Conservation (phyloP, 768 basidiomycete species). For the Asterophora lycoperdoides region DNA sequence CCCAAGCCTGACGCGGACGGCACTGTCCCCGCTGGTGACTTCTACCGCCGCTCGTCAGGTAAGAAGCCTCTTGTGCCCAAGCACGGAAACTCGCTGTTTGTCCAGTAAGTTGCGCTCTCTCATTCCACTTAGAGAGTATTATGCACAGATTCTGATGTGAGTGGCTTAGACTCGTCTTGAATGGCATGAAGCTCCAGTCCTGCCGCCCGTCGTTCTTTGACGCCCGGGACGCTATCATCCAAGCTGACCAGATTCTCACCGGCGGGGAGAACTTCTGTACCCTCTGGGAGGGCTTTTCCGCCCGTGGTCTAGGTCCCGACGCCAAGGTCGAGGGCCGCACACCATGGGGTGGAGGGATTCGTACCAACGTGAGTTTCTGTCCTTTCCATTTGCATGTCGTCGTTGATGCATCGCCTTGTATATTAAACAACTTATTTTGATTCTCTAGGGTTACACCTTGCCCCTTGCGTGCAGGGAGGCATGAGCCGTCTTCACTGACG, state of each 20-base stretch:
- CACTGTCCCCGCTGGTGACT: slow-evolving; percentile 62
- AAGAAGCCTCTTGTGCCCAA: slow-evolving; percentile 72
- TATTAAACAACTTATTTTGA: no score
- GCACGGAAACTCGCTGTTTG: slow-evolving; percentile 83
- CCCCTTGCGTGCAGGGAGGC: background rate
- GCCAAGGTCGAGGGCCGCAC: slow-evolving; percentile 71
- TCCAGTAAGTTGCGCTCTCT: slow-evolving; percentile 46
- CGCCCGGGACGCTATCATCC: slow-evolving; percentile 84
- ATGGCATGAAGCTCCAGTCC: slow-evolving; percentile 92
- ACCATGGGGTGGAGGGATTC: slow-evolving; percentile 91
- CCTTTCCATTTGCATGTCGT: background rate
- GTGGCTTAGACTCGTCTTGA: slow-evolving; percentile 61
- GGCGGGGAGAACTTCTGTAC: slow-evolving; percentile 90
- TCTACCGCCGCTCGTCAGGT: slow-evolving; percentile 55
- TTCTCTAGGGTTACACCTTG: background rate
- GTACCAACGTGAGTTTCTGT: slow-evolving; percentile 49
- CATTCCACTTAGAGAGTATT: background rate
- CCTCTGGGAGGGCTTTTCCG: slow-evolving; percentile 82
- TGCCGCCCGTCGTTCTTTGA: slow-evolving; percentile 91
- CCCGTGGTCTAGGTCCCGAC: slow-evolving; percentile 76
- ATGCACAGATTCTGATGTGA: background rate
- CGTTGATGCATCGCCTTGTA: background rate
- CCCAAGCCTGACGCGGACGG: slow-evolving; percentile 64
- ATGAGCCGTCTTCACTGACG: background rate
- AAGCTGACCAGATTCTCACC: slow-evolving; percentile 86